phyloP scores from a whole-genome alignment of 163 green algal genomes.

The Scenedesmus sp. region DNA sequence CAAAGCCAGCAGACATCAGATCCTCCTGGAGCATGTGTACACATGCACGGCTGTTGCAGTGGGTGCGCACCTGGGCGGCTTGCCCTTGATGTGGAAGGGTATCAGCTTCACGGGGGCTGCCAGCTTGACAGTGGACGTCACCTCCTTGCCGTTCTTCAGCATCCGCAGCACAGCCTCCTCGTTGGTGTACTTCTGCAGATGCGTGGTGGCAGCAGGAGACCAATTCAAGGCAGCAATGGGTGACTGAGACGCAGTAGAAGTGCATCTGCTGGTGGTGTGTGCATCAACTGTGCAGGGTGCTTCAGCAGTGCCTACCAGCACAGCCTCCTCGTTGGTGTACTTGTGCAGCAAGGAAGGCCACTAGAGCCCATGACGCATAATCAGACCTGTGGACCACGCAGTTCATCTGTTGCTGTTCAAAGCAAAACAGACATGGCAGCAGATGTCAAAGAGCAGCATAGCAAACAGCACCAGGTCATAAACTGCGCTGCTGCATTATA shows the following conservation, averaged over 20 bases:
- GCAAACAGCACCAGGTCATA: too few relatives aligned
- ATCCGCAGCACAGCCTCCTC: slow-evolving; percentile 74
- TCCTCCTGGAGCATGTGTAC: too few relatives aligned
- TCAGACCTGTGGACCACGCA: too few relatives aligned
- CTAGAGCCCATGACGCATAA: too few relatives aligned
- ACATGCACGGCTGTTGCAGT: too few relatives aligned
- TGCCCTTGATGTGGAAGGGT: slow-evolving; percentile 85
- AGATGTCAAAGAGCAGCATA: too few relatives aligned
- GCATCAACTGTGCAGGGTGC: background rate
- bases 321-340: slow-evolving; percentile 64
- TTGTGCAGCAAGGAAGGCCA: slow-evolving; percentile 29
- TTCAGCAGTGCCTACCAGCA: slow-evolving; percentile 76
- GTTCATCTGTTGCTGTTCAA: too few relatives aligned
- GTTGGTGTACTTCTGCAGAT: slow-evolving; percentile 63
- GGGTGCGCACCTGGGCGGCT: slow-evolving; percentile 65
- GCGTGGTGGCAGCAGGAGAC: too few relatives aligned
- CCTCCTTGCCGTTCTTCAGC: slow-evolving; percentile 67
- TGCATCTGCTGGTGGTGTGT: too few relatives aligned
- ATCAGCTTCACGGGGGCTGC: slow-evolving; percentile 79
- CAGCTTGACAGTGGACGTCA: slow-evolving; percentile 68
- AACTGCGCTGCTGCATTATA: too few relatives aligned
- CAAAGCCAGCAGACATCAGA: too few relatives aligned
- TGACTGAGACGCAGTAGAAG: background rate
- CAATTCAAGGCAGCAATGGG: background rate
- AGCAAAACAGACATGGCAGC: too few relatives aligned